These are phyloP conservation scores for Saururus chinensis DNA, from an alignment of 164 flowering plant genomes.

Conservation along the genomic window DNA sequence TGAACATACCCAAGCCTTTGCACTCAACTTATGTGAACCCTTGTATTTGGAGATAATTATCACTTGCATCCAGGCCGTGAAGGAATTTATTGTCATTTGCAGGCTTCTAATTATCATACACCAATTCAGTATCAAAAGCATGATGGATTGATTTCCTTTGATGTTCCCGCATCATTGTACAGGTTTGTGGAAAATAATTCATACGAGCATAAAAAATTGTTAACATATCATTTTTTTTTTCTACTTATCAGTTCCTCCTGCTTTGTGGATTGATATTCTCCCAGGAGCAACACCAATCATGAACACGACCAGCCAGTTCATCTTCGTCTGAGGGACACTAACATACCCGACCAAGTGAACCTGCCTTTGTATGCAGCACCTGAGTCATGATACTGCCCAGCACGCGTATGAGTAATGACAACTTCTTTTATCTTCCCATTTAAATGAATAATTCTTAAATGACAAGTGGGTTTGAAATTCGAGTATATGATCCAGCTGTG, in stretches of 20 bases:
- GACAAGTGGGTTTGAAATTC: neutral
- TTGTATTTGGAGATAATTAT: neutral
- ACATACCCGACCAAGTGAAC: conserved; percentile 64
- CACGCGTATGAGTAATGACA: conserved; percentile 81
- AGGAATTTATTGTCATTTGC: too few relatives aligned
- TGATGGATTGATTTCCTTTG: conserved; percentile 81
- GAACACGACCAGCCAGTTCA: conserved; percentile 95
- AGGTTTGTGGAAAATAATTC: too few relatives aligned
- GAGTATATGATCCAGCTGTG: too few relatives aligned
- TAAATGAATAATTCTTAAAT: neutral
- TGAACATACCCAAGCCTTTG: too few relatives aligned
- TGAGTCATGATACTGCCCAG: conserved; percentile 94
- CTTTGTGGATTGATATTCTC: neutral
- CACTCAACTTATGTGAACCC: too few relatives aligned
- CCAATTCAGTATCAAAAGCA: conserved; percentile 85
- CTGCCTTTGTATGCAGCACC: conserved; percentile 79
- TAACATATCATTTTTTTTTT: neutral
- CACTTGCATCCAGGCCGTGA: too few relatives aligned
- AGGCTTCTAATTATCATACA: conserved; percentile 40
- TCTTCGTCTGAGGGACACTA: conserved; percentile 67
- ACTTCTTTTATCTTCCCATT: conserved; percentile 6
- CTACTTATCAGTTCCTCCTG: neutral
- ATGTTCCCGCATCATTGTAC: conserved; percentile 83
- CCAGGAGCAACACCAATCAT: conserved; percentile 94
- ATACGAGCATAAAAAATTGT: conserved; percentile 18